A percentile compares a stretch with the other conserved stretches of the same genome.
These are phyloP conservation scores for Coemansia brasiliensis DNA, from an alignment of 192 early-diverging fungal species.

Conservation along the genomic window DNA sequence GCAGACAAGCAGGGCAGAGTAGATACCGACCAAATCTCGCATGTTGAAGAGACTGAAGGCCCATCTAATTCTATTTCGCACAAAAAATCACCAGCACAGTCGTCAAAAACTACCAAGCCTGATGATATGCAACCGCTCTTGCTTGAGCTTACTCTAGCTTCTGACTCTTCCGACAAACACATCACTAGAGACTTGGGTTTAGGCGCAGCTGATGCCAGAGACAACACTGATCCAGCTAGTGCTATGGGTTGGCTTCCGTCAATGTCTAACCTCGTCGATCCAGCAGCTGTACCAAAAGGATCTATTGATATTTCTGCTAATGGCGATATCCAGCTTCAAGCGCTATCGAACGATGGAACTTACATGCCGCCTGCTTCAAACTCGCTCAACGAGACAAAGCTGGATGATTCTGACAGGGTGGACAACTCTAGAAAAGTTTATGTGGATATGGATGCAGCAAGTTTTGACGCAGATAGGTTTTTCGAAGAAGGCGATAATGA, in stretches of 20 bases:
- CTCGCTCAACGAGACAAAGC: neutral
- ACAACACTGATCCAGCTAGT: neutral
- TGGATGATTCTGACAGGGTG: neutral
- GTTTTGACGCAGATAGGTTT: slow-evolving; percentile 37
- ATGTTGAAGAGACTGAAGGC: too few species aligned
- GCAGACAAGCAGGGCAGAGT: neutral
- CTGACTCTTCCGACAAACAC: neutral
- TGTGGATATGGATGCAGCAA: slow-evolving; percentile 10
- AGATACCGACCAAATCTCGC: too few species aligned
- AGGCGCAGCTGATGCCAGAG: neutral
- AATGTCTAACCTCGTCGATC: slow-evolving; percentile 10
- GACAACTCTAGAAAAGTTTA: neutral
- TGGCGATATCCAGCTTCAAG: neutral
- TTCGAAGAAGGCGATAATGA: slow-evolving; percentile 23
- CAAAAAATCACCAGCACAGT: neutral
- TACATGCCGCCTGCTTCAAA: neutral
- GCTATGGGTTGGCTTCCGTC: slow-evolving; percentile 39
- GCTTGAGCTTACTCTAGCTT: slow-evolving; percentile 3
- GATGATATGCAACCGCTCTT: slow-evolving; percentile 1
- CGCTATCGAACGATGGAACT: neutral
- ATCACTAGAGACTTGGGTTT: neutral
- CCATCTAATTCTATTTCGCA: too few species aligned
- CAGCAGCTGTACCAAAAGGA: neutral
- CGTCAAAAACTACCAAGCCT: neutral
- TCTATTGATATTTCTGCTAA: neutral